Evolutionary conservation across 345 rosid species (phyloP).

Genomic region (Limnanthes douglasii): DNA sequence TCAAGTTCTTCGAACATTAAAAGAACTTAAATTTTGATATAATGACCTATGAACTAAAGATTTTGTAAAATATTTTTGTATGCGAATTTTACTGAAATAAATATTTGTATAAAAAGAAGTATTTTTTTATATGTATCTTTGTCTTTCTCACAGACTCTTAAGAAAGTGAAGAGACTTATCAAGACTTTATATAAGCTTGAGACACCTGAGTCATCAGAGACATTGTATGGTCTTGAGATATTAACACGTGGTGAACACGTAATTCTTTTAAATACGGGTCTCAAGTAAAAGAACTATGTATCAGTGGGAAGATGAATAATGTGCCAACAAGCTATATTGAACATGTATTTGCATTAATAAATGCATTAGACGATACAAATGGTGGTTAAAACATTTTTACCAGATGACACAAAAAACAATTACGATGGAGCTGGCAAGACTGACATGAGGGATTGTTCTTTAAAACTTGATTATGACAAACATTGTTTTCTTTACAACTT

Average conservation of each 20-base stretch:
- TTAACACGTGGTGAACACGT: slow-evolving; percentile 91
- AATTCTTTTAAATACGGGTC: slow-evolving; percentile 74
- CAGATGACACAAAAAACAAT: slow-evolving; percentile 82
- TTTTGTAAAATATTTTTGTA: slow-evolving; percentile 44
- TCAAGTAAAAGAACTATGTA: slow-evolving; percentile 89
- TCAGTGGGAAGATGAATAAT: slow-evolving; percentile 84
- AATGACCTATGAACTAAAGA: slow-evolving; percentile 83
- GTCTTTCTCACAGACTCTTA: slow-evolving; percentile 61
- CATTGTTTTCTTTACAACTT: too few relatives aligned
- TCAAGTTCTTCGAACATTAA: slow-evolving; percentile 82
- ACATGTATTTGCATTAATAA: slow-evolving; percentile 99
- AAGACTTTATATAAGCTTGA: slow-evolving; percentile 66
- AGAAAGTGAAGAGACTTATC: slow-evolving; percentile 63
- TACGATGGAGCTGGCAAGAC: slow-evolving; percentile 65
- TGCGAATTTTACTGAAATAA: background rate
- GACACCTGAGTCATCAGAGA: slow-evolving; percentile 47
- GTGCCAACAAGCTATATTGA: slow-evolving; percentile 87
- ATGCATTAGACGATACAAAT: slow-evolving; percentile 85
- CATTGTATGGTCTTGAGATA: slow-evolving; percentile 85
- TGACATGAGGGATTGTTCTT: slow-evolving; percentile 84
- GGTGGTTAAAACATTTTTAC: slow-evolving; percentile 68
- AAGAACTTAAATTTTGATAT: slow-evolving; percentile 78
- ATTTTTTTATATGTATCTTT: too few relatives aligned
- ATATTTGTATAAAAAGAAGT: too few relatives aligned
- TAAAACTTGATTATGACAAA: too few relatives aligned